Evolutionary conservation across 768 basidiomycete genomes (phyloP).

Genomic region (Panaeolus cyanescens): DNA sequence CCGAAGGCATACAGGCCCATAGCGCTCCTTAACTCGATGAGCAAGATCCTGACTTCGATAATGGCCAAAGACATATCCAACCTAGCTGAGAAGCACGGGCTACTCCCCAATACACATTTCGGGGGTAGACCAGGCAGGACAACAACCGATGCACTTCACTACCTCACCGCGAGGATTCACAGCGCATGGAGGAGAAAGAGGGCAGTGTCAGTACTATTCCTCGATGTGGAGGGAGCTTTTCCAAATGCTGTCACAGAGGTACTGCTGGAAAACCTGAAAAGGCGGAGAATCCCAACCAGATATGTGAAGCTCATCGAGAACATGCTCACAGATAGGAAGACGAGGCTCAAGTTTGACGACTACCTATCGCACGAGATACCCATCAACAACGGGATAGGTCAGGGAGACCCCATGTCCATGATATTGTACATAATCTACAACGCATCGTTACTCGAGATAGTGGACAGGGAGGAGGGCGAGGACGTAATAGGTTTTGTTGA

Average conservation of each 20-base stretch:
- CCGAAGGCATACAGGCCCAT: constrained; percentile 39
- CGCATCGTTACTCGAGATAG: constrained; percentile 14
- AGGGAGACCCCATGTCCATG: constrained; percentile 24
- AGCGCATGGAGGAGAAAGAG: constrained; percentile 33
- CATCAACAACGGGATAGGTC: constrained; percentile 21
- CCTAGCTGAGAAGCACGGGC: constrained; percentile 25
- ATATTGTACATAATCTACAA: constrained; percentile 29
- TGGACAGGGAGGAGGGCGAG: constrained; percentile 1
- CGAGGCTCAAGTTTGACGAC: constrained; percentile 20
- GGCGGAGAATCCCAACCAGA: constrained; percentile 22
- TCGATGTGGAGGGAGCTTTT: constrained; percentile 47
- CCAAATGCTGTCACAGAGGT: constrained; percentile 33
- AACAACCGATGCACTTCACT: constrained; percentile 36
- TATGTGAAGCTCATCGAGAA: constrained; percentile 18
- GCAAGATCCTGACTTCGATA: constrained; percentile 27
- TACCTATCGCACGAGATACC: constrained; percentile 11
- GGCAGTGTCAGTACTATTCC: constrained; percentile 36
- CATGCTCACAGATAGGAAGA: constrained; percentile 17
- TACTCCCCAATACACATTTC: constrained; percentile 38
- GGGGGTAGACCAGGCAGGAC: constrained; percentile 37
- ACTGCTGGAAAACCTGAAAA: constrained; percentile 32
- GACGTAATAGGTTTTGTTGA: constrained; percentile 28
- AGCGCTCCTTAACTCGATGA: constrained; percentile 31
- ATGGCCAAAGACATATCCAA: constrained; percentile 22
- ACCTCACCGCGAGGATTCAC: constrained; percentile 34